A percentile compares a stretch with the other conserved stretches of the same genome.
Conservation (phyloP, 805 yeast species). For the Candida maesae region DNA sequence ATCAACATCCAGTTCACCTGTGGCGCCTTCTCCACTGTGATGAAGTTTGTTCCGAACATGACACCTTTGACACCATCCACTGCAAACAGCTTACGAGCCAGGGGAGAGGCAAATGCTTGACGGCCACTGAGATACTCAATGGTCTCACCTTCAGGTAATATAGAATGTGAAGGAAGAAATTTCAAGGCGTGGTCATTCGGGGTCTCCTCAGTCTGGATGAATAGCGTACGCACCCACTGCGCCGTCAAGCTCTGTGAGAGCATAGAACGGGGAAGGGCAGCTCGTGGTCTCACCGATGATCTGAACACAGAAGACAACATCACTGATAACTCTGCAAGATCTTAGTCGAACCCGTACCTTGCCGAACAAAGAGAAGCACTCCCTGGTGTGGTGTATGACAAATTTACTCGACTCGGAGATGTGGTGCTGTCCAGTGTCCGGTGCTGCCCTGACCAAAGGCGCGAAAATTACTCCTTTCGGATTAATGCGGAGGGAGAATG, state of each 20-base stretch:
- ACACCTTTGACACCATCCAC: slow-evolving; percentile 74
- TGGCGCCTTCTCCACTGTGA: slow-evolving; percentile 67
- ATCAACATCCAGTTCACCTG: slow-evolving; percentile 51
- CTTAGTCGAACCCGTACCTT: too few relatives aligned
- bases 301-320: not conserved
- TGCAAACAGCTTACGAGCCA: slow-evolving; percentile 70
- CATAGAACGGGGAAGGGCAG: not conserved
- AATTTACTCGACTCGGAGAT: too few relatives aligned
- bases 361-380: too few relatives aligned
- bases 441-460: too few relatives aligned
- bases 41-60: slow-evolving; percentile 79
- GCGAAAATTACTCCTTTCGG: too few relatives aligned
- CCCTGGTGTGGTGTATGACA: slow-evolving; percentile 4
- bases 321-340: too few relatives aligned
- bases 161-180: slow-evolving; percentile 69
- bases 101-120: slow-evolving; percentile 71
- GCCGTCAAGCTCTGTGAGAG: slow-evolving; percentile 10
- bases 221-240: slow-evolving; percentile 31
- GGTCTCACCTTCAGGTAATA: slow-evolving; percentile 64
- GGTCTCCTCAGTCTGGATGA: slow-evolving; percentile 80
- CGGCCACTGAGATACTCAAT: slow-evolving; percentile 71
- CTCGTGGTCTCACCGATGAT: slow-evolving; percentile 3
- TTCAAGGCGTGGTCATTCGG: slow-evolving; percentile 86
- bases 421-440: too few relatives aligned
- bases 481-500: too few relatives aligned